These are phyloP conservation scores for Leishmania amazonensis DNA, from an alignment of 208 protist genomes.

Conservation along the genomic window DNA sequence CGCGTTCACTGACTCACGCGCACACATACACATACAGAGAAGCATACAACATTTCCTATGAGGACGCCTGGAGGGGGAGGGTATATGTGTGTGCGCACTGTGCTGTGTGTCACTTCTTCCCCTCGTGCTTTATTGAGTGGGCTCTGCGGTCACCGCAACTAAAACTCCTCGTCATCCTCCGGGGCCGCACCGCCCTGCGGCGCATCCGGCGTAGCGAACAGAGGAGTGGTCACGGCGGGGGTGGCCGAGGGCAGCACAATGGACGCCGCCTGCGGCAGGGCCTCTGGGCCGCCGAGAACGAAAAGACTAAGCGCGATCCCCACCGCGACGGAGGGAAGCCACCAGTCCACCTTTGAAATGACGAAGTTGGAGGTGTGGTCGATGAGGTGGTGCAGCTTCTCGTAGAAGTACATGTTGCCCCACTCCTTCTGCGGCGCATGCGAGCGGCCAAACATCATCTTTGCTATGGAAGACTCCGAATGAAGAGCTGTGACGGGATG, in stretches of 20 bases:
- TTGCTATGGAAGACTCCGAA: background rate
- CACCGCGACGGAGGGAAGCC: constrained; percentile 76
- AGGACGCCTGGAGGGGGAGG: background rate
- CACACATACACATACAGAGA: background rate
- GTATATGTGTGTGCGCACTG: background rate
- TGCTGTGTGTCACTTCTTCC: background rate
- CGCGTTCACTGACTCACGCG: background rate
- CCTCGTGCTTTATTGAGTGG: background rate
- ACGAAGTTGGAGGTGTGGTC: constrained; percentile 79
- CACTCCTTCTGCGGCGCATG: constrained; percentile 73
- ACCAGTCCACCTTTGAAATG: constrained; percentile 82
- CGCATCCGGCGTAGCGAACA: constrained; percentile 47
- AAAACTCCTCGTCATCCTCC: constrained; percentile 55
- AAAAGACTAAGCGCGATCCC: constrained; percentile 78
- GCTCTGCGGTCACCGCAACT: too few relatives aligned
- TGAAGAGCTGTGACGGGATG: background rate
- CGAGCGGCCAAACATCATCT: constrained; percentile 74
- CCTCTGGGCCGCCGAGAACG: constrained; percentile 72
- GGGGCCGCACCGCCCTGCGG: constrained; percentile 30
- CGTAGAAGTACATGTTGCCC: constrained; percentile 86
- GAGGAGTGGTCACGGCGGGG: constrained; percentile 57
- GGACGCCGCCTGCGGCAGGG: constrained; percentile 43
- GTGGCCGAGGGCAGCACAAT: constrained; percentile 50
- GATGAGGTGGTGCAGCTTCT: constrained; percentile 83
- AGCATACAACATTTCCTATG: background rate